Percentiles rank a stretch among this genome's conserved stretches.
These are phyloP conservation scores for Curvularia spicifera DNA, from an alignment of 2,329 filamentous ascomycete genomes.

Conservation along the genomic window DNA sequence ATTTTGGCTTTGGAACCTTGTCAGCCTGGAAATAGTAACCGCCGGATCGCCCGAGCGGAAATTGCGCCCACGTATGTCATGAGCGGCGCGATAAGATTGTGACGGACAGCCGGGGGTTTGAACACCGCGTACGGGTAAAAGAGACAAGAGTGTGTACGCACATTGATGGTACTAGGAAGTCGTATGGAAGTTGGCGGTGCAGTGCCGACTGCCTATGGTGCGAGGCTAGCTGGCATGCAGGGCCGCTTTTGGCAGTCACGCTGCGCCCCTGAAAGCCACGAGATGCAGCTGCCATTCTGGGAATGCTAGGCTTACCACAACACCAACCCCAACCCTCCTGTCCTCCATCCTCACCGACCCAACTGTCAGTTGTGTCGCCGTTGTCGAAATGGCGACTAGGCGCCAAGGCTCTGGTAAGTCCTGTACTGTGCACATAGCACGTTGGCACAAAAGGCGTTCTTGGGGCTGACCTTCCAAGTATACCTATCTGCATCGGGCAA, in stretches of 20 bases:
- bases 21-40: background rate
- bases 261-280: background rate
- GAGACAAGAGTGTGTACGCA: background rate
- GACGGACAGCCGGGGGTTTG: background rate
- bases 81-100: background rate
- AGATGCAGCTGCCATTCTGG: background rate
- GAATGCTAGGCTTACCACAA: background rate
- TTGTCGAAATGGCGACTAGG: background rate
- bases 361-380: background rate
- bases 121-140: background rate
- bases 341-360: background rate
- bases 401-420: background rate
- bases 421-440: background rate
- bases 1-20: background rate
- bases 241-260: background rate
- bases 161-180: background rate
- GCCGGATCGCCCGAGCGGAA: background rate
- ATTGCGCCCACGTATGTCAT: background rate
- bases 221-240: background rate
- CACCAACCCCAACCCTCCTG: background rate
- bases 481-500: background rate
- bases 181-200: background rate
- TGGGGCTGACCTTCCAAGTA: background rate
- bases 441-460: background rate
- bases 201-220: background rate